Evolutionary conservation across 306 rosid species (phyloP).

Genomic region (Prunus davidiana): DNA sequence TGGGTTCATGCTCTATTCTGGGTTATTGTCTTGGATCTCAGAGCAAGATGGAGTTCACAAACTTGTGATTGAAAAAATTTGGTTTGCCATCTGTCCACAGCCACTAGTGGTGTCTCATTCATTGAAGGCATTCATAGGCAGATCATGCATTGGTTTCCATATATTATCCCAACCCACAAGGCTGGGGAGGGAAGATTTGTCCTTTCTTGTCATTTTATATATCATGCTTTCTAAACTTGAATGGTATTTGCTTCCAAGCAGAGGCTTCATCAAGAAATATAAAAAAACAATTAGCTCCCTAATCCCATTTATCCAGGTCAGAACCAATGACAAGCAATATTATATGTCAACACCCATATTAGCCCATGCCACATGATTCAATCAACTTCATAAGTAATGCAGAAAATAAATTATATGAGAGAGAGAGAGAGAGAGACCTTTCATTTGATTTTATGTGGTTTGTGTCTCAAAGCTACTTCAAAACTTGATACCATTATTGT

Average conservation of each 20-base stretch:
- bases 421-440: neutral
- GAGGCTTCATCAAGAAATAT: neutral
- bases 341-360: neutral
- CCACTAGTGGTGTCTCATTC: neutral
- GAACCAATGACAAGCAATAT: conserved; percentile 6
- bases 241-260: neutral
- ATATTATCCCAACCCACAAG: neutral
- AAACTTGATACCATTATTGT: conserved; percentile 10
- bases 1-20: neutral
- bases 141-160: conserved; percentile 1
- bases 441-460: neutral
- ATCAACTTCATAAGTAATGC: conserved; percentile 1
- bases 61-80: no score
- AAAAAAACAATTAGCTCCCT: neutral
- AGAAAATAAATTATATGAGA: neutral
- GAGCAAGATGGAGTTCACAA: neutral
- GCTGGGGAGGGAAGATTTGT: neutral
- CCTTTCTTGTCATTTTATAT: neutral
- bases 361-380: neutral
- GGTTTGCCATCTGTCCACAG: neutral
- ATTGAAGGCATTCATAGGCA: neutral
- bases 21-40: neutral
- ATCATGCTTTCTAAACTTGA: neutral
- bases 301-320: neutral
- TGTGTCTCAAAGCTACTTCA: conserved; percentile 10